A percentile compares a stretch with the other conserved stretches of the same genome.
Conservation (phyloP, 805 yeast species). For the Saturnispora halmiae region DNA sequence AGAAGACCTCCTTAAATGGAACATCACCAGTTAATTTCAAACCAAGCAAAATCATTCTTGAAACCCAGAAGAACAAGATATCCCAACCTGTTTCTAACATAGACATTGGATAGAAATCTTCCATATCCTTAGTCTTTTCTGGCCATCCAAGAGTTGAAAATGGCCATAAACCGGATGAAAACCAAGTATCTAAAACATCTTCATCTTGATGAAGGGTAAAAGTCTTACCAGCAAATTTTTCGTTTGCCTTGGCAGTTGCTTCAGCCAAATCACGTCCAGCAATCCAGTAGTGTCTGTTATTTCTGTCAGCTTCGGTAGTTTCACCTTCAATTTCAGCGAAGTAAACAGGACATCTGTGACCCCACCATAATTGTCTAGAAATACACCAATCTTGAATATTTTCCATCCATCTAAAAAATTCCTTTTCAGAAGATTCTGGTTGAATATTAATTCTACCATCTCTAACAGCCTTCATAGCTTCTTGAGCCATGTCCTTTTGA, state of each 20-base stretch:
- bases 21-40: constrained; percentile 80
- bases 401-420: constrained; percentile 91
- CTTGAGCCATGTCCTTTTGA: constrained; percentile 80
- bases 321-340: constrained; percentile 74
- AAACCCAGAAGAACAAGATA: constrained; percentile 97
- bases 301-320: constrained; percentile 39
- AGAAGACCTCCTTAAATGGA: constrained; percentile 94
- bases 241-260: constrained; percentile 73
- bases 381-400: constrained; percentile 99
- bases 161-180: constrained; percentile 97
- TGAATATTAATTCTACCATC: constrained; percentile 70
- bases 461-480: constrained; percentile 77
- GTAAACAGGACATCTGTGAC: constrained; percentile 96
- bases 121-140: constrained; percentile 58
- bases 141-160: constrained; percentile 98
- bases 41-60: constrained; percentile 91
- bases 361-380: constrained; percentile 88
- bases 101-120: constrained; percentile 78
- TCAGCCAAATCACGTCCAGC: constrained; percentile 80
- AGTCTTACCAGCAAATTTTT: constrained; percentile 58
- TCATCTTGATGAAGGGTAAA: constrained; percentile 89
- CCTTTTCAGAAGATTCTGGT: constrained; percentile 87
- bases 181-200: constrained; percentile 98
- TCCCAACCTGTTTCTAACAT: constrained; percentile 99
- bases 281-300: constrained; percentile 74